Percentiles rank a stretch among this genome's conserved stretches.
Conservation (phyloP, 306 rosid genomes). For the Carpinus viminea region DNA sequence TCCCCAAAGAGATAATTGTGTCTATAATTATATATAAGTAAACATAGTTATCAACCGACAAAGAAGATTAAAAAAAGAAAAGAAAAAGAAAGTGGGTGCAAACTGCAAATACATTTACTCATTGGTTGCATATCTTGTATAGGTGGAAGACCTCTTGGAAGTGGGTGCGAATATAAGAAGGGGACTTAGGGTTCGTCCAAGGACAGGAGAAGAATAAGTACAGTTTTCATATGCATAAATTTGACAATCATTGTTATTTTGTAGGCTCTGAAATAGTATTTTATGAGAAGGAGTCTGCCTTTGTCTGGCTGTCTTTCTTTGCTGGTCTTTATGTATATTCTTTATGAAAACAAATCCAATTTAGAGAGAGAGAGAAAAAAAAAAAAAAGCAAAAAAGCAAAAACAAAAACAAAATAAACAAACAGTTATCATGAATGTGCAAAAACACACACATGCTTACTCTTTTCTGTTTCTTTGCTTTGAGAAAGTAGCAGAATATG, state of each 20-base stretch:
- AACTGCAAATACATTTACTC: too few relatives aligned
- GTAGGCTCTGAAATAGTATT: neutral
- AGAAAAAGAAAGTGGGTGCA: too few relatives aligned
- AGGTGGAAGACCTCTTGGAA: slow-evolving; percentile 73
- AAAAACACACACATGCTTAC: neutral
- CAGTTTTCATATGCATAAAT: neutral
- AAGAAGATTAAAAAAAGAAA: too few relatives aligned
- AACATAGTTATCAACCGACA: neutral
- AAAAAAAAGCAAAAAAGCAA: too few relatives aligned
- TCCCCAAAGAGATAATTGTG: neutral
- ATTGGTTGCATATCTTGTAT: slow-evolving; percentile 4
- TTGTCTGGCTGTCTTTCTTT: neutral
- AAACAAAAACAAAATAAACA: neutral
- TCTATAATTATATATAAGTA: neutral
- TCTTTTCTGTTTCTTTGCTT: neutral
- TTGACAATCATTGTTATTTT: neutral
- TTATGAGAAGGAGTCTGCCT: neutral
- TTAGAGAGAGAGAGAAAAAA: neutral
- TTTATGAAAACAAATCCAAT: neutral
- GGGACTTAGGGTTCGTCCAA: slow-evolving; percentile 57
- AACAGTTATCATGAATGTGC: neutral
- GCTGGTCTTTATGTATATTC: neutral
- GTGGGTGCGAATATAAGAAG: slow-evolving; percentile 71
- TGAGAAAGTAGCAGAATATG: neutral
- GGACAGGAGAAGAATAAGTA: slow-evolving; percentile 39